Percentiles rank a stretch among this genome's conserved stretches.
phyloP scores from a whole-genome alignment of 768 basidiomycete species.

The Strobilomyces confusus region DNA sequence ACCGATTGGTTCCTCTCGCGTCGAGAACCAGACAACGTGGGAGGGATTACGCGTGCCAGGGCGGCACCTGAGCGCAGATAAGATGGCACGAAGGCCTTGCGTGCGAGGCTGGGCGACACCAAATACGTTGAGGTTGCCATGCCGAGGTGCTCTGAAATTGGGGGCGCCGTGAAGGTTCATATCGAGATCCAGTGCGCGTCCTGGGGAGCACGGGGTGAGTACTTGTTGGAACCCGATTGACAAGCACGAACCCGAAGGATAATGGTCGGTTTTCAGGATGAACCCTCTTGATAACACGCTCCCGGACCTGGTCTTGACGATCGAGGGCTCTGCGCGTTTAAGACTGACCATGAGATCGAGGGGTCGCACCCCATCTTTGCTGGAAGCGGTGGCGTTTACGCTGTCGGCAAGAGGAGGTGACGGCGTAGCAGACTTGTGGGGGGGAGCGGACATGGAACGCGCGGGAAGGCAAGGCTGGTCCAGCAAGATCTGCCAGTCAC shows the following conservation, averaged over 20 bases:
- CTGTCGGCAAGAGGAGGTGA: constrained; percentile 1
- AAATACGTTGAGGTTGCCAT: constrained; percentile 83
- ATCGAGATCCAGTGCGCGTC: constrained; percentile 86
- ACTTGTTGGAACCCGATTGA: background rate
- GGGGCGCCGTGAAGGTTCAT: constrained; percentile 92
- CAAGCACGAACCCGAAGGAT: constrained; percentile 60
- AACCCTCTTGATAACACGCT: constrained; percentile 85
- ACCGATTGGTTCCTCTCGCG: constrained; percentile 94
- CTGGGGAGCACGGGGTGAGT: constrained; percentile 35
- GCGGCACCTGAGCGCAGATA: constrained; percentile 76
- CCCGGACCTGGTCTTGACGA: constrained; percentile 80
- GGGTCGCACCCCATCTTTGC: constrained; percentile 24
- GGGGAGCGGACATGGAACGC: background rate
- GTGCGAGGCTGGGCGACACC: constrained; percentile 95
- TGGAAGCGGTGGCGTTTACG: constrained; percentile 5
- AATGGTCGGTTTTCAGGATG: constrained; percentile 92
- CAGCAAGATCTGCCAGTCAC: too few relatives aligned
- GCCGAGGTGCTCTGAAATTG: constrained; percentile 84
- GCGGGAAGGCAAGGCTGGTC: background rate
- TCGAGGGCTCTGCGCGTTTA: constrained; percentile 61
- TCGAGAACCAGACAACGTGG: constrained; percentile 93
- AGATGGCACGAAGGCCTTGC: constrained; percentile 84
- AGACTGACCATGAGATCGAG: constrained; percentile 62
- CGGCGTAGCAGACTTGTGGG: constrained; percentile 3
- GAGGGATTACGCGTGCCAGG: constrained; percentile 61